phyloP scores from a whole-genome alignment of 192 early-diverging fungal species.

The Coemansia sp. region DNA sequence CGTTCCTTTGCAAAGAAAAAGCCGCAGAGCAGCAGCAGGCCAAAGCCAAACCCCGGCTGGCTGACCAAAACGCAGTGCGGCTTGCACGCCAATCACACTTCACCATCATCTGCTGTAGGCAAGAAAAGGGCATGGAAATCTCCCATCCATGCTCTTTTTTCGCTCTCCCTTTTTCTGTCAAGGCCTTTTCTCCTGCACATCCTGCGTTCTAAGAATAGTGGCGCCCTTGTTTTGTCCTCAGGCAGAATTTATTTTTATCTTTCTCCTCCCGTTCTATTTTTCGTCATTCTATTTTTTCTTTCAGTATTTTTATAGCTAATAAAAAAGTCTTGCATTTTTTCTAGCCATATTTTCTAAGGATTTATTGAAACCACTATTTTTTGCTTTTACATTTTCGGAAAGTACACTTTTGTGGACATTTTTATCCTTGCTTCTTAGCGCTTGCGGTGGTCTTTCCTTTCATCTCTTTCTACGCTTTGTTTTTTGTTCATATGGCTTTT shows the following conservation, averaged over 20 bases:
- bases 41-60: too few relatives aligned
- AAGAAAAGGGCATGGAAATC: too few relatives aligned
- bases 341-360: not conserved
- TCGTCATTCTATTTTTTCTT: slow-evolving; percentile 10
- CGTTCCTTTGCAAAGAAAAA: not conserved
- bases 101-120: not conserved
- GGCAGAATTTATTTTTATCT: slow-evolving; percentile 13
- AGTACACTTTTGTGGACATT: not conserved
- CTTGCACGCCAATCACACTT: not conserved
- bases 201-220: not conserved
- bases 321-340: slow-evolving; percentile 2
- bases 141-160: not conserved
- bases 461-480: slow-evolving; percentile 8
- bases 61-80: too few relatives aligned
- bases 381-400: not conserved
- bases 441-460: slow-evolving; percentile 7
- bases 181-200: slow-evolving; percentile 3
- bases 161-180: not conserved
- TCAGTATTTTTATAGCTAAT: not conserved
- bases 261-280: slow-evolving; percentile 21
- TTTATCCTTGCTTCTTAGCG: slow-evolving; percentile 8
- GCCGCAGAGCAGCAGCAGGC: not conserved
- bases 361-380: not conserved
- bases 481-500: not conserved
- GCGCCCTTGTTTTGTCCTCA: not conserved